These are phyloP conservation scores for Acacia crassicarpa DNA, from an alignment of 306 rosid genomes.

Conservation along the genomic window DNA sequence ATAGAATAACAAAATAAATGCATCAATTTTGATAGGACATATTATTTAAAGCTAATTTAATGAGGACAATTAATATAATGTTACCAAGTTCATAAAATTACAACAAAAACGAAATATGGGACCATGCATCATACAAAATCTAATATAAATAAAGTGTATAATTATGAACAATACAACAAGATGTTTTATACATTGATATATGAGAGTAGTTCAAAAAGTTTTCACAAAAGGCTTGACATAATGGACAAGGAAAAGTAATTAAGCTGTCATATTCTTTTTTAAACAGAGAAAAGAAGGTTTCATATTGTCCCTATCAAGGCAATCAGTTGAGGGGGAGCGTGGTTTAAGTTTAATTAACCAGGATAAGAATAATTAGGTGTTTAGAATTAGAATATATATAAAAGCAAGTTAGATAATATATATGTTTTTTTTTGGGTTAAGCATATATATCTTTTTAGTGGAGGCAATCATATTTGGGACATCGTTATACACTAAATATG, in stretches of 20 bases:
- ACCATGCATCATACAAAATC: not conserved
- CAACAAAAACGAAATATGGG: not conserved
- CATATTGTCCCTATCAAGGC: not conserved
- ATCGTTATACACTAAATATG: too few species aligned
- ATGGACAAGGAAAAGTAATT: not conserved
- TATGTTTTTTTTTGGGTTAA: too few species aligned
- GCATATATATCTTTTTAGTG: too few species aligned
- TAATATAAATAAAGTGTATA: not conserved
- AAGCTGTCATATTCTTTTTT: not conserved
- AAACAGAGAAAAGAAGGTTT: not conserved
- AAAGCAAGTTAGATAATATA: not conserved
- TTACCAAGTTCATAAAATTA: not conserved
- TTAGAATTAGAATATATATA: not conserved
- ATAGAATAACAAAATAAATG: not conserved
- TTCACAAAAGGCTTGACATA: not conserved
- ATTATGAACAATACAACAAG: not conserved
- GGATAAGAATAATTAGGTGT: not conserved
- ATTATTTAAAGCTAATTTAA: not conserved
- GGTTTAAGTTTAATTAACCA: not conserved
- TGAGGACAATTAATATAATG: not conserved
- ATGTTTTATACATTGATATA: not conserved
- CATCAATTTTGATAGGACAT: not conserved
- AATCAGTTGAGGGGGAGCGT: not conserved
- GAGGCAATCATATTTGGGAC: too few species aligned
- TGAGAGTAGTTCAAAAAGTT: not conserved